phyloP scores from a whole-genome alignment of 2,329 filamentous ascomycete genomes.

The Immersiporthe knoxdaviesiana region DNA sequence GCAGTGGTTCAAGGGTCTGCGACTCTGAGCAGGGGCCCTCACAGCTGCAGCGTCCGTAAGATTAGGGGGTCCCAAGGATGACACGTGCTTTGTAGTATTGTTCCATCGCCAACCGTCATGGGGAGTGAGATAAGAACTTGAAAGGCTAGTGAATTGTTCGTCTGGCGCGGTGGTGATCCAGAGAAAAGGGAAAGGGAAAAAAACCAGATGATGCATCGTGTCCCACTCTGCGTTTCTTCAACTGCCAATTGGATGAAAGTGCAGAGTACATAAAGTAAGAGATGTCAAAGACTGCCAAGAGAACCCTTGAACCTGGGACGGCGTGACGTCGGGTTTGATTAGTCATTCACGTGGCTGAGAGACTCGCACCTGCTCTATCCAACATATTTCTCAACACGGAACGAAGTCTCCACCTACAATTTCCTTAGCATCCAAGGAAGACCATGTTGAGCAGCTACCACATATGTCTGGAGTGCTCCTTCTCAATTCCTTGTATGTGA shows the following conservation, averaged over 20 bases:
- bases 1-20: slow-evolving; percentile 5
- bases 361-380: not conserved
- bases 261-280: too few relatives aligned
- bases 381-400: not conserved
- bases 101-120: not conserved
- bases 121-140: not conserved
- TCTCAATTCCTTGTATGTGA: too few relatives aligned
- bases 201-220: not conserved
- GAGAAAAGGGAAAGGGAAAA: not conserved
- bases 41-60: not conserved
- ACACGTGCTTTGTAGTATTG: not conserved
- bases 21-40: not conserved
- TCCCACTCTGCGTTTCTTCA: not conserved
- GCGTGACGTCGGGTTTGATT: not conserved
- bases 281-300: not conserved
- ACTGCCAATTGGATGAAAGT: not conserved
- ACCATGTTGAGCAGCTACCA: too few relatives aligned
- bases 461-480: too few relatives aligned
- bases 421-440: not conserved
- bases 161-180: not conserved
- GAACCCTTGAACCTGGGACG: not conserved
- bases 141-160: not conserved
- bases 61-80: not conserved
- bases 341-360: not conserved
- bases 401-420: not conserved